A percentile compares a stretch with the other conserved stretches of the same genome.
phyloP scores from a whole-genome alignment of 2,329 filamentous ascomycete species.

The Alternaria brassicae region DNA sequence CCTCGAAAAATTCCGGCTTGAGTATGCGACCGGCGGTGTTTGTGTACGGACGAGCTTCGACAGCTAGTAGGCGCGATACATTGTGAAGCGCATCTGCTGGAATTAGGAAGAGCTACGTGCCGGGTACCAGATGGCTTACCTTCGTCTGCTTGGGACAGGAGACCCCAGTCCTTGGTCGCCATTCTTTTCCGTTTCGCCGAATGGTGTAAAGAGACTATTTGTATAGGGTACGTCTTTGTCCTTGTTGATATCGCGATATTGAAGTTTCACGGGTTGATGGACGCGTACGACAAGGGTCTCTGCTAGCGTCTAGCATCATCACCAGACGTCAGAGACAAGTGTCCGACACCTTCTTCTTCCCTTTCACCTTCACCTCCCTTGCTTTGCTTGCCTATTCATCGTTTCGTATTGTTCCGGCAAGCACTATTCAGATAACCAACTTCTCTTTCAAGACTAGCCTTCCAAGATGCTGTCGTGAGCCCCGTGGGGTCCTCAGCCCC shows the following conservation, averaged over 20 bases:
- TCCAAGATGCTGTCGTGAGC: conserved; percentile 12
- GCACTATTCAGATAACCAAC: not conserved
- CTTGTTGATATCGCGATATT: conserved; percentile 12
- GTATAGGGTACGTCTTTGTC: not conserved
- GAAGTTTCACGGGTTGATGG: conserved; percentile 4
- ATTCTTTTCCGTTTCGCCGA: conserved; percentile 46
- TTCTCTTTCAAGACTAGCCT: not conserved
- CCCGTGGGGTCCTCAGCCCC: conserved; percentile 11
- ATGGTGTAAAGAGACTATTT: not conserved
- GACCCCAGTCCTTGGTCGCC: conserved; percentile 62
- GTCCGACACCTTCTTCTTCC: not conserved
- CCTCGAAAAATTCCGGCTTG: conserved; percentile 69
- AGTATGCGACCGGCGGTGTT: conserved; percentile 84
- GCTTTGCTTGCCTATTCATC: not conserved
- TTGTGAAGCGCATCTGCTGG: conserved; percentile 80
- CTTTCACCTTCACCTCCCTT: conserved; percentile 11
- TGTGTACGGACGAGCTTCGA: conserved; percentile 92
- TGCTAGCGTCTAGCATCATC: conserved; percentile 7
- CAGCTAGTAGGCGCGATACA: conserved; percentile 76
- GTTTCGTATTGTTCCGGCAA: not conserved
- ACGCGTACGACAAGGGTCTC: conserved; percentile 6
- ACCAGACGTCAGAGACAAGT: conserved; percentile 19
- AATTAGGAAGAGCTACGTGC: conserved; percentile 20
- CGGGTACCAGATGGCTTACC: conserved; percentile 32
- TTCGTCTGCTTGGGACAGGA: conserved; percentile 78